Conservation (phyloP, 371 early-diverging fungal species). For the Mortierella sp. region DNA sequence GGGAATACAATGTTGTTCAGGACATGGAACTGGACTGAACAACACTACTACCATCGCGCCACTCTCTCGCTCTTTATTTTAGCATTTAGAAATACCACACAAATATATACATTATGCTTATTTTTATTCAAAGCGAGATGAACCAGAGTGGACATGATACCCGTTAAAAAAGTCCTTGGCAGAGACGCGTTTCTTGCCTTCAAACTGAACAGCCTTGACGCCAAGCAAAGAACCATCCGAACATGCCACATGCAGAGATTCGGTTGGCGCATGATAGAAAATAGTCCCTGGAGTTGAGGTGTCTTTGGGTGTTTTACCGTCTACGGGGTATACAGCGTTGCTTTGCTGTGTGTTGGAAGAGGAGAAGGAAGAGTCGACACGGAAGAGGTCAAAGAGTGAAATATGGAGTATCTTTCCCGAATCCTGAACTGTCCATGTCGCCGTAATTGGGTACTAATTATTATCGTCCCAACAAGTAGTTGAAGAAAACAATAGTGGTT, state of each 20-base stretch:
- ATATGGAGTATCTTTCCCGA: conserved; percentile 24
- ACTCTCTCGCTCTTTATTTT: neutral
- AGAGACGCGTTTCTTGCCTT: conserved; percentile 70
- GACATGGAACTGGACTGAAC: conserved; percentile 1
- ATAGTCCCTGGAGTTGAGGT: conserved; percentile 67
- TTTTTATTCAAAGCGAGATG: conserved; percentile 52
- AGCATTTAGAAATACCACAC: neutral
- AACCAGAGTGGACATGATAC: conserved; percentile 66
- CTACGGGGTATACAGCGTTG: conserved; percentile 38
- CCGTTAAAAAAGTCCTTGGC: conserved; percentile 86
- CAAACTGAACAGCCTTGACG: conserved; percentile 65
- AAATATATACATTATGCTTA: no score
- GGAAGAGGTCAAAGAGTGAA: conserved; percentile 46
- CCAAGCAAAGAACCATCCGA: conserved; percentile 64
- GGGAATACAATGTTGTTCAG: conserved; percentile 38
- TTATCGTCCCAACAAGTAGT: neutral
- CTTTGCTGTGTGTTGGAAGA: conserved; percentile 1
- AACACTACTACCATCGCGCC: neutral
- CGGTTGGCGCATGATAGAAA: conserved; percentile 56
- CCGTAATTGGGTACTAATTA: conserved; percentile 59
- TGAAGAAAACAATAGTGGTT: conserved; percentile 21
- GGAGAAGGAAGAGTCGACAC: conserved; percentile 22
- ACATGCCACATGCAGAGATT: conserved; percentile 62
- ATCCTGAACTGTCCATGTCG: conserved; percentile 47
- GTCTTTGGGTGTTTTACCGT: neutral